Percentiles rank a stretch among this genome's conserved stretches.
Conservation (phyloP, 2,329 filamentous ascomycete species). For the Claviceps cyperi region DNA sequence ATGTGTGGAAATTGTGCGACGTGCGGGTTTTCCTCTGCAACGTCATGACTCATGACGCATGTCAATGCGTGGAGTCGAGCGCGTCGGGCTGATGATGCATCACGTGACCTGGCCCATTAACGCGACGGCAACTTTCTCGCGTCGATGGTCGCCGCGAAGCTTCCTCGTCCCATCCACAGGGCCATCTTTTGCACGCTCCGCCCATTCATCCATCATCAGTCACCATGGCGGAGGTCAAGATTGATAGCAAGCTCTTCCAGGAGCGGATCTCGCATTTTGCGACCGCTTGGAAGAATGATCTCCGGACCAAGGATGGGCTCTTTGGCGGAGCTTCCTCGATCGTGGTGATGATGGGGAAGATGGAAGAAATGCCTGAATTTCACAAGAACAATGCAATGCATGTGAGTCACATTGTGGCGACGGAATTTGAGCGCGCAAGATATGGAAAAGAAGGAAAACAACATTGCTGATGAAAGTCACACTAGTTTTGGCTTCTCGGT, state of each 20-base stretch:
- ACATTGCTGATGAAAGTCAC: not conserved
- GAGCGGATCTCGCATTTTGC: conserved; percentile 80
- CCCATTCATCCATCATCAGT: conserved; percentile 19
- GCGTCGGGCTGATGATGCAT: conserved; percentile 11
- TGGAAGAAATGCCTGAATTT: conserved; percentile 73
- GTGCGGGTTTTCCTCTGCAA: too few species aligned
- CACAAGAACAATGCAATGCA: conserved; percentile 96
- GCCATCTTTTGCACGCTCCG: conserved; percentile 11
- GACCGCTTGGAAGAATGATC: conserved; percentile 91
- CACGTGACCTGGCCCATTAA: conserved; percentile 27
- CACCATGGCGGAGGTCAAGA: conserved; percentile 72
- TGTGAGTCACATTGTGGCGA: conserved; percentile 35
- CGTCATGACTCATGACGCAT: not conserved
- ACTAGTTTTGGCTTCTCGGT: conserved; percentile 89
- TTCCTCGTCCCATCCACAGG: conserved; percentile 10
- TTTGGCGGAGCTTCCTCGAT: conserved; percentile 83
- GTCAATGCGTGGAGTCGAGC: not conserved
- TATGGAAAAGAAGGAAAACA: not conserved
- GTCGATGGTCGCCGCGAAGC: conserved; percentile 19
- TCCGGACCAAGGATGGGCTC: conserved; percentile 68
- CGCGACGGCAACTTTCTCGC: conserved; percentile 24
- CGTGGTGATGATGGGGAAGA: conserved; percentile 86
- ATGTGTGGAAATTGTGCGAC: too few species aligned
- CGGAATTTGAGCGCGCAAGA: not conserved
- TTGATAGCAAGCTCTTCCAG: conserved; percentile 87